Base-by-base conservation (phyloP, 768 basidiomycete species). In the Kwoniella heveanensis region DNA sequence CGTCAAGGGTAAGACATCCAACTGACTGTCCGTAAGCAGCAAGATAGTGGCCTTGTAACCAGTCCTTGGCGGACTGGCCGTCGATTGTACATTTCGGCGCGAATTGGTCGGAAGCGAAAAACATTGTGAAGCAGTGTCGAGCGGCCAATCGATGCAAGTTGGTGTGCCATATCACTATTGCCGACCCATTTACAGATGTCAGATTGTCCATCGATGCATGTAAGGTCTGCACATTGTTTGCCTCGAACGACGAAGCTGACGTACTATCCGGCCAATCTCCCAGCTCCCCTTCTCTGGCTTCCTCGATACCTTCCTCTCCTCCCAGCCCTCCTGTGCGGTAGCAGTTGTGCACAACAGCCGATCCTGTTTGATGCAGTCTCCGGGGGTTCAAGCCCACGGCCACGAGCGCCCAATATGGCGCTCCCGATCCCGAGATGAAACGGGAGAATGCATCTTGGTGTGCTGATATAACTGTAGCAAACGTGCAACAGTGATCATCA, bases 391-490 rank as follows among this genome's bases (percentile, higher is more conserved):
- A 86, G 5, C 94, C 94, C 73, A 91, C 91, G 0, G 92, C 92
- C 6, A 84, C 83, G 9, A 96, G 84, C 0, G 91, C 93, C 94
- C 94, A 97, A 74, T 87, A 93, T 0, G 94, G 94, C 0, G 94
- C 94, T 13, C 94, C 94, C 2, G 91, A 92, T 8, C 95, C 95
- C 21, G 92, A 92, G 19, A 90, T 89, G 82, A 92, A 95, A 48
- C 95, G 90, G 1, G 93, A 95, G 90, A 92, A 98, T 90, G 86
- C 85, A 73, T 99, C 95, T 79, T 99, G 96, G 79, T 99, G 95
- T 5, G 95, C 92, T 73, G 97, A 93, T 83, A 99, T 87, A 80
- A 87, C 96, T 13, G 93, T 24, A 24, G 17, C 51, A 44, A 36
- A 7, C 32, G 32, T 13, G 32, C 7, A 7, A 6, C 7, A 5